Base-by-base conservation (phyloP, 176 grass and related monocot species). In the Eleusine indica region DNA sequence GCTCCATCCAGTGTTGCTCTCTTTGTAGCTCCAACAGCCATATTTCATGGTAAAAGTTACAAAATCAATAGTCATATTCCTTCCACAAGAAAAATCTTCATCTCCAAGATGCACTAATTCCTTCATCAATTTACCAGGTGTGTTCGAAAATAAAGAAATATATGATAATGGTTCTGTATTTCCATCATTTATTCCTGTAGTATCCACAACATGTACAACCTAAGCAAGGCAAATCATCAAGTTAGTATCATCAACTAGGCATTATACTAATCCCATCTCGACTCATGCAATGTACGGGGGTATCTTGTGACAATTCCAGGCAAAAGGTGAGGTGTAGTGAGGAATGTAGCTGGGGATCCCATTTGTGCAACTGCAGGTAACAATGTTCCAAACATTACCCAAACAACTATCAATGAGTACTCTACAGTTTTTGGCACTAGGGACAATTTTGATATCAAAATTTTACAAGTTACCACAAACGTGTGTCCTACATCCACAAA, bases 121-220 rank as follows among this genome's bases (percentile, higher is more conserved):
- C 56, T 93, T 86, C 68, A 71, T 89, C 63, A 99, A 75, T 74
- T 94, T 92, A 73, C 96, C 96, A 87, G 93, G 93, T 77, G 89
- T 92, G 46, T 80, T 87, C 18, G 96, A 99, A 83, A 82, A 99
- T n/a, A 99, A 16, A 86, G 93, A 96, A 94, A 99, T 71, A 51
- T 90, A 99, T 30, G 93, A 99, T 79, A 73, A 68, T 51, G 91
- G 85, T 22, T 99, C 85, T 78, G 68, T 80, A 73, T 76, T 89
- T 82, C 81, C 84, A 71, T 69, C 74, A 29, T 87, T 44, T 83
- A 83, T 82, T 83, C 70, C 71, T 87, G 81, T 94, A 87, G 87
- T 66, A 75, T 98, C 93, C 49, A 96, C 93, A 44, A 98, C 91
- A 90, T 98, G 96, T 79, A 98, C 93, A 85, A 96, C 93, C 96